phyloP scores from a whole-genome alignment of 1,139 yeast species.

The Pichia sp. region DNA sequence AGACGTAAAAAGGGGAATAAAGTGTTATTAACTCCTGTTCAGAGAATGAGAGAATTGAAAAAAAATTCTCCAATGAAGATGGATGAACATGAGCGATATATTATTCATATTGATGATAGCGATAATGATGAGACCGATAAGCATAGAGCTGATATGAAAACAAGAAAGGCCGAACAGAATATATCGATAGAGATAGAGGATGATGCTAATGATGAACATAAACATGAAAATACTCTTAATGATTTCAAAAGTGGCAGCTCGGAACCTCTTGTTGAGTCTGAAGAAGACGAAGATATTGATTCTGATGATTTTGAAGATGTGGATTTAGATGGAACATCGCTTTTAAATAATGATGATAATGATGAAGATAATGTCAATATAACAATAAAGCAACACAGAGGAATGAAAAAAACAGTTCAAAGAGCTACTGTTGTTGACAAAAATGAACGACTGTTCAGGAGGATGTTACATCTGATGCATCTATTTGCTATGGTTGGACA shows the following conservation, averaged over 20 bases:
- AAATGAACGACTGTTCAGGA: slow-evolving; percentile 50
- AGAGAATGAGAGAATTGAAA: slow-evolving; percentile 6
- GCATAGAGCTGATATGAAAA: neutral
- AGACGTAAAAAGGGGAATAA: neutral
- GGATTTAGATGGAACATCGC: slow-evolving; percentile 21
- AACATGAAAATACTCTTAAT: neutral
- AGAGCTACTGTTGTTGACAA: slow-evolving; percentile 37
- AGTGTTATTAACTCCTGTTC: slow-evolving; percentile 4
- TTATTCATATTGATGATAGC: slow-evolving; percentile 7
- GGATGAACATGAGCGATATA: slow-evolving; percentile 5
- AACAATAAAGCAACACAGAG: slow-evolving; percentile 17
- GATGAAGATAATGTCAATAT: slow-evolving; percentile 21
- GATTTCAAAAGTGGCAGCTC: slow-evolving; percentile 15
- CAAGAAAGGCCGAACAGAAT: neutral
- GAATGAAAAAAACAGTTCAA: slow-evolving; percentile 20
- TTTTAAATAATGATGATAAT: slow-evolving; percentile 3
- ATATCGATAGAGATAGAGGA: neutral
- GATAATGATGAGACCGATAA: slow-evolving; percentile 1
- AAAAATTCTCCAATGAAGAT: neutral
- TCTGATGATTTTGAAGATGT: slow-evolving; percentile 34
- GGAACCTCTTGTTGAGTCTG: slow-evolving; percentile 15
- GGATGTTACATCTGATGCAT: slow-evolving; percentile 52
- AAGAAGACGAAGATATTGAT: slow-evolving; percentile 24
- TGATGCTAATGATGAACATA: neutral
- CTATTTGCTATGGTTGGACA: slow-evolving; percentile 56